Conservation (phyloP, 2,329 filamentous ascomycete genomes). For the Stachybotrys chartarum region DNA sequence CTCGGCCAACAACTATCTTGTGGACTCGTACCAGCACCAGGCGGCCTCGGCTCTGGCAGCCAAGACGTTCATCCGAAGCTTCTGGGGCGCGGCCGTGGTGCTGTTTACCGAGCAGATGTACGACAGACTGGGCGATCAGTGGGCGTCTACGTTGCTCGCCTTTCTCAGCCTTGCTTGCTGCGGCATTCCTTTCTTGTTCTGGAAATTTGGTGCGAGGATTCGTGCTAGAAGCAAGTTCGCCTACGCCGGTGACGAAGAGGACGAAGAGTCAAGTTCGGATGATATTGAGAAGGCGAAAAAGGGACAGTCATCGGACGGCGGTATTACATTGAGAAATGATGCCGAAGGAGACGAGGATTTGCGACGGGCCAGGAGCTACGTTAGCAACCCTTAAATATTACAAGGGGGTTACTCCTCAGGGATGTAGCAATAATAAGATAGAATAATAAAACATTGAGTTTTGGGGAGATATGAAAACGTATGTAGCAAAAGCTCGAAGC, state of each 20-base stretch:
- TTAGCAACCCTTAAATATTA: slow-evolving; percentile 33
- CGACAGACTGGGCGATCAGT: slow-evolving; percentile 61
- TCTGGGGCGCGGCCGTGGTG: slow-evolving; percentile 73
- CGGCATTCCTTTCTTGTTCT: slow-evolving; percentile 77
- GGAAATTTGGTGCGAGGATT: slow-evolving; percentile 66
- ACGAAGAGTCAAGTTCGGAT: slow-evolving; percentile 13
- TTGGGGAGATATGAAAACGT: too few species aligned
- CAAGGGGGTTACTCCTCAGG: neutral
- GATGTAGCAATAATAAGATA: neutral
- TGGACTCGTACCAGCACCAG: slow-evolving; percentile 59
- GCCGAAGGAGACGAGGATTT: slow-evolving; percentile 28
- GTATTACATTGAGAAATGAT: slow-evolving; percentile 20
- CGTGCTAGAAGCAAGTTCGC: slow-evolving; percentile 65
- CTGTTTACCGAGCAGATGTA: slow-evolving; percentile 84
- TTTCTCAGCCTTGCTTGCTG: slow-evolving; percentile 74
- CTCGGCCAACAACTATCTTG: slow-evolving; percentile 67
- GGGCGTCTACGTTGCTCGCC: slow-evolving; percentile 65
- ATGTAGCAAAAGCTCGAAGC: too few species aligned
- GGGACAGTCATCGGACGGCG: slow-evolving; percentile 1
- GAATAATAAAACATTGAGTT: too few species aligned
- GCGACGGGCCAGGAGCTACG: slow-evolving; percentile 36
- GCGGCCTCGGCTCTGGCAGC: slow-evolving; percentile 75
- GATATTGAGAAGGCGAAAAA: slow-evolving; percentile 30
- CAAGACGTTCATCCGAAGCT: slow-evolving; percentile 71
- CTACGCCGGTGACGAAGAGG: slow-evolving; percentile 50